Evolutionary conservation across 352 stramenopile species (phyloP), one percentile per base, ranked within the genome.

Genomic region (Phytopythium cucurbitacearum): DNA sequence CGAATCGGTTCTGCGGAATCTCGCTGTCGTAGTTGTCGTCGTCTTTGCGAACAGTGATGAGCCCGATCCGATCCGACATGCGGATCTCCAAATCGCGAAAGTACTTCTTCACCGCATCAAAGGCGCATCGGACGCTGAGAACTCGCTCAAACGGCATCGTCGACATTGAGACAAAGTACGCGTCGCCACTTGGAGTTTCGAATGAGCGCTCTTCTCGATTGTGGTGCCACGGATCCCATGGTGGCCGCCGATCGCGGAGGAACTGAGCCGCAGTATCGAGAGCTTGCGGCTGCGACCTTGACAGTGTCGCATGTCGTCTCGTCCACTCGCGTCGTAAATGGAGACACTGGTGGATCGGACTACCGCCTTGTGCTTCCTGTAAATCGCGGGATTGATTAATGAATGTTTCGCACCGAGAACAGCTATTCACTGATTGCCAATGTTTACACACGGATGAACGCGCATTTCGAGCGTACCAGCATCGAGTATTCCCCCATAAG

Each of bases 121-220:
- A 73, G 12, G 64, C 65, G 37, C 38, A 39, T 49, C 48, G 40
- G 13, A 61, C 60, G 3, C 36, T 58, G 5, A 73, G 50, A 11
- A 62, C 43, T 4, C 68, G 52, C 35, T 63, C 59, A 40, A 71
- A 80, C 13, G 61, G 67, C 34, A 69, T 49, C 28, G 60, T 64
- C 41, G 58, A 69, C 28, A 55, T 67, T 9, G 21, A 38, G 10
- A 51, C 41, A 11, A 44, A 13, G 32, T 39, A 44, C 7, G 43
- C 16, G 48, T 76, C 66, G 9, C 66, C 60, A 2, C 40, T 49
- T 33, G 57, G 60, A n/a, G 52, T 36, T 43, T 65, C 62, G 11
- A 51, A 52, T 13, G 48, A 45, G 5, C 39, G 33, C 32, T 70
- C 53, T 28, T 28, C 21, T 28, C 21, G 21, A 28, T 11, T 40